Conservation (phyloP, 495 filamentous ascomycete genomes). For the Sordaria brevicollis region DNA sequence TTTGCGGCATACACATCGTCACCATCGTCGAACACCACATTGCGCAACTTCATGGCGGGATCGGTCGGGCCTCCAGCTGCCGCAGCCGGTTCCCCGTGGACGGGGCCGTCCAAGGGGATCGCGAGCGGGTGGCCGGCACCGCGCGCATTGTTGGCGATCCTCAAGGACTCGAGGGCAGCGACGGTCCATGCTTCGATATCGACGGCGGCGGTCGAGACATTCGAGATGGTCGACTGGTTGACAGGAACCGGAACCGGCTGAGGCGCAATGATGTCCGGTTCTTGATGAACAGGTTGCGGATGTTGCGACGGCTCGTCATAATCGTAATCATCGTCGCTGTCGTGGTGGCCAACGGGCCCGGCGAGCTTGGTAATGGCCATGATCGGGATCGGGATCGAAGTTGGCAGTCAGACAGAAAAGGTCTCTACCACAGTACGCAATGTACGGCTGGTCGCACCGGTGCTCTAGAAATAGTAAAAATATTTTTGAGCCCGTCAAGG, state of each 20-base stretch:
- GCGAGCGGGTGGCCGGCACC: constrained; percentile 34
- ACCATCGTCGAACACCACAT: constrained; percentile 3
- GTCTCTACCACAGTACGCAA: not conserved
- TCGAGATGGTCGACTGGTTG: constrained; percentile 21
- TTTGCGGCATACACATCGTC: constrained; percentile 4
- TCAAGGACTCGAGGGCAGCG: constrained; percentile 38
- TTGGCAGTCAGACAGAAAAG: not conserved
- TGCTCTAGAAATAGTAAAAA: not conserved
- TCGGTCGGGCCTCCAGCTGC: not conserved
- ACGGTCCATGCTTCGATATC: constrained; percentile 42
- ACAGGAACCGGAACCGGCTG: not conserved
- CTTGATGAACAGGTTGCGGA: constrained; percentile 3
- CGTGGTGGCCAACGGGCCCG: constrained; percentile 4
- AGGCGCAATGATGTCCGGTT: not conserved
- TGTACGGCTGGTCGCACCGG: not conserved
- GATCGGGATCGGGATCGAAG: not conserved
- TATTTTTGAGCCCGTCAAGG: not conserved
- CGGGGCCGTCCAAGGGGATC: constrained; percentile 34
- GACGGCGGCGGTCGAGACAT: constrained; percentile 22
- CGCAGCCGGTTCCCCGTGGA: not conserved
- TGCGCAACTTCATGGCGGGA: constrained; percentile 13
- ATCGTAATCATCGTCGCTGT: constrained; percentile 4
- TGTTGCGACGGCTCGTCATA: not conserved
- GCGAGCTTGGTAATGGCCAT: constrained; percentile 3
- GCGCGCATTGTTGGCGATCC: constrained; percentile 32